Conservation (phyloP, 2,329 filamentous ascomycete species). For the Diaporthe batatas region DNA sequence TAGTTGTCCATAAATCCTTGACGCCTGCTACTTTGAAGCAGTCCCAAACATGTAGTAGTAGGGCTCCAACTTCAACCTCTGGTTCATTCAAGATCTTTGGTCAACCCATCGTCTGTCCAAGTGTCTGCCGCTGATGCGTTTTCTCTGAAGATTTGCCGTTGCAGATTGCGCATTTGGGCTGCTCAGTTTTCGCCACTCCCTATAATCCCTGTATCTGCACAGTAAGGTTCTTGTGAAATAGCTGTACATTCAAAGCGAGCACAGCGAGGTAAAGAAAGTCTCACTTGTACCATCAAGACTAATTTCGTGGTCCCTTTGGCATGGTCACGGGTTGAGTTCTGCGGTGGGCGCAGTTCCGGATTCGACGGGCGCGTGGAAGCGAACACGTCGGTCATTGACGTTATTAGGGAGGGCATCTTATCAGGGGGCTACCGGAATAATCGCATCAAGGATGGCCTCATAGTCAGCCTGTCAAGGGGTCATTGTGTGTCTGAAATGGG, state of each 20-base stretch:
- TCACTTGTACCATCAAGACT: neutral
- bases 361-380: neutral
- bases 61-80: neutral
- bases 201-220: neutral
- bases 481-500: conserved; percentile 15
- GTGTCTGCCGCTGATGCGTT: too few species aligned
- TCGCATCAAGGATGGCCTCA: conserved; percentile 11
- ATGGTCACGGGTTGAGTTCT: neutral
- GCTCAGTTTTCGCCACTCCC: neutral
- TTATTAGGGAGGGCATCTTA: neutral
- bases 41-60: neutral
- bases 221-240: neutral
- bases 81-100: too few species aligned
- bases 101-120: neutral
- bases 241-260: neutral
- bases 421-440: neutral
- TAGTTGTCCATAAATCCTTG: too few species aligned
- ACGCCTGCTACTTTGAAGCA: neutral
- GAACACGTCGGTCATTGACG: neutral
- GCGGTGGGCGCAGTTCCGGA: neutral
- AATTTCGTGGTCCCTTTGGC: neutral
- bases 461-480: conserved; percentile 11
- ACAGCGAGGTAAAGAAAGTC: neutral
- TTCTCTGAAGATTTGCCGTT: too few species aligned
- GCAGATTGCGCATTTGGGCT: neutral